These are phyloP conservation scores for Geosmithia morbida DNA, from an alignment of 2,329 filamentous ascomycete species.

Conservation along the genomic window DNA sequence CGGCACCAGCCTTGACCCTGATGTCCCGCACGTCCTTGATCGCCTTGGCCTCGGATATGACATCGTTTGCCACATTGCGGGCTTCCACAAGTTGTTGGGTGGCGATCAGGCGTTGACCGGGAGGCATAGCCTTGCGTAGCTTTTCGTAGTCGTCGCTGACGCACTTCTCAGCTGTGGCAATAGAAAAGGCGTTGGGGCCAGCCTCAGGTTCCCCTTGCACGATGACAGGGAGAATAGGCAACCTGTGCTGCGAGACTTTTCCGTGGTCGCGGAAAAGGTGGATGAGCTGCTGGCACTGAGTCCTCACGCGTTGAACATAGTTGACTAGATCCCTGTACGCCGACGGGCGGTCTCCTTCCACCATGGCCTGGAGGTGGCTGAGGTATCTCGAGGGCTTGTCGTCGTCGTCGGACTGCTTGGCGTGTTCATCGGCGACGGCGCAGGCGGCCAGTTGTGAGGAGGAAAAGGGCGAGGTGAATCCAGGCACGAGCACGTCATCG, in stretches of 20 bases:
- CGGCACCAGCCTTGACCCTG: constrained; percentile 73
- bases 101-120: constrained; percentile 75
- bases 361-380: constrained; percentile 54
- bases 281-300: constrained; percentile 80
- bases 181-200: constrained; percentile 82
- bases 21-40: constrained; percentile 74
- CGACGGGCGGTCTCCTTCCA: constrained; percentile 67
- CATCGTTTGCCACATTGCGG: constrained; percentile 50
- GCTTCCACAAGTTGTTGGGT: constrained; percentile 68
- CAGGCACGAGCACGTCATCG: constrained; percentile 48
- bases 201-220: constrained; percentile 89
- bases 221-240: constrained; percentile 75
- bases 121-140: constrained; percentile 76
- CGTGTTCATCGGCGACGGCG: constrained; percentile 80
- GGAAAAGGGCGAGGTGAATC: constrained; percentile 59
- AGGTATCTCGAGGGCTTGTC: constrained; percentile 36
- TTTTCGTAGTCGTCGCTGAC: constrained; percentile 74
- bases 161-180: constrained; percentile 77
- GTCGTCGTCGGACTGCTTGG: constrained; percentile 38
- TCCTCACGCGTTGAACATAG: constrained; percentile 76
- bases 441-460: constrained; percentile 76
- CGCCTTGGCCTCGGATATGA: constrained; percentile 65
- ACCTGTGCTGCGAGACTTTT: constrained; percentile 58
- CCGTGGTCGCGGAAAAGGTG: constrained; percentile 87
- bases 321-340: constrained; percentile 85